Conservation (phyloP, 177 flowering plant species). For the Vitis hybrid region DNA sequence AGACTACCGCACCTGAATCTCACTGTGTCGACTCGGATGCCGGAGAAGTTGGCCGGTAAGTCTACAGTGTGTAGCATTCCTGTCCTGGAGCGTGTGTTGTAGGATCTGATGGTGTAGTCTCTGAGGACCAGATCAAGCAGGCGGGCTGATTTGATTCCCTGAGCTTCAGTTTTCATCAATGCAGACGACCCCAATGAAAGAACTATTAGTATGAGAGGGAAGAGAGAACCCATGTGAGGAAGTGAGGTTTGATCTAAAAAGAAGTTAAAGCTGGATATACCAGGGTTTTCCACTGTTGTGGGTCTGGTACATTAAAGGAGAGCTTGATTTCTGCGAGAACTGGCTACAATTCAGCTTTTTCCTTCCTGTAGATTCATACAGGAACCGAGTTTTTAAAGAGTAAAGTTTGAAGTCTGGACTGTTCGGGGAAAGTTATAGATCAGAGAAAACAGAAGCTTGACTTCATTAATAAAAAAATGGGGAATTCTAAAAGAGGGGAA, state of each 20-base stretch:
- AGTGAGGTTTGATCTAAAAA: background rate
- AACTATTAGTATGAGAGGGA: slow-evolving; percentile 21
- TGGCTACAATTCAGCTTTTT: background rate
- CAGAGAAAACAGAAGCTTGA: slow-evolving; percentile 10
- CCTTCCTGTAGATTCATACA: slow-evolving; percentile 5
- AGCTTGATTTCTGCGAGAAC: slow-evolving; percentile 1
- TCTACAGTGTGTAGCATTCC: slow-evolving; percentile 41
- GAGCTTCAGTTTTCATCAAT: slow-evolving; percentile 15
- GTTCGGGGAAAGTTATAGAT: slow-evolving; percentile 11
- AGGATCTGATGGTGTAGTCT: slow-evolving; percentile 56
- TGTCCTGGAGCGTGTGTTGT: slow-evolving; percentile 35
- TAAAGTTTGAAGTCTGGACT: slow-evolving; percentile 8
- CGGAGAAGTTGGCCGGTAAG: slow-evolving; percentile 60
- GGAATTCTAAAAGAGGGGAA: background rate
- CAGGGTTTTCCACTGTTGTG: slow-evolving; percentile 1
- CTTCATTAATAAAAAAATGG: slow-evolving; percentile 16
- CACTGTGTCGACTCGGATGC: slow-evolving; percentile 44
- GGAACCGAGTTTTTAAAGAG: slow-evolving; percentile 14
- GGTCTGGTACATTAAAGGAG: background rate
- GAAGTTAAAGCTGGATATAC: background rate
- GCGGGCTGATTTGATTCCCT: slow-evolving; percentile 37
- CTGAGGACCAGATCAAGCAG: slow-evolving; percentile 61
- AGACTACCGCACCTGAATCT: slow-evolving; percentile 77
- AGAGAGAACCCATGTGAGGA: slow-evolving; percentile 34
- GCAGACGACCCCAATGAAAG: slow-evolving; percentile 19